phyloP scores from a whole-genome alignment of 2,329 filamentous ascomycete genomes.

The Xenoacremonium recifei region DNA sequence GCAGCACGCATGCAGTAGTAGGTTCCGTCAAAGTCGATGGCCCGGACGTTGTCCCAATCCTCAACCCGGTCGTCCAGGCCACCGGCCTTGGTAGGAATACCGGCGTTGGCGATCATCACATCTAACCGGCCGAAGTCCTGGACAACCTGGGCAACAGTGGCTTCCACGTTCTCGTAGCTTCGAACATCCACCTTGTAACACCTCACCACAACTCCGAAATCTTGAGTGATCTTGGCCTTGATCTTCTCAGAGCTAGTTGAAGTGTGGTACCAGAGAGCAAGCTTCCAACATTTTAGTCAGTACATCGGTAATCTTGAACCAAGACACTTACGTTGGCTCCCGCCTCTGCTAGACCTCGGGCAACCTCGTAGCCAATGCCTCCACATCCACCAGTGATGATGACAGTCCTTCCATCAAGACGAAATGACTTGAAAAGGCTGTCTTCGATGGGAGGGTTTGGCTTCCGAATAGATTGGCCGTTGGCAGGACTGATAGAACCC shows the following conservation, averaged over 20 bases:
- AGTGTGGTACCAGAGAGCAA: conserved; percentile 15
- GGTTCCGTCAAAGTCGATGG: conserved; percentile 31
- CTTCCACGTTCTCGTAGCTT: conserved; percentile 22
- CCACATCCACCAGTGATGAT: conserved; percentile 17
- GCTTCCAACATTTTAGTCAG: conserved; percentile 4
- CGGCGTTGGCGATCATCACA: conserved; percentile 35
- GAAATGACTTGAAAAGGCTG: conserved; percentile 16
- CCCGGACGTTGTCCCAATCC: conserved; percentile 29
- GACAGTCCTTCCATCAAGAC: conserved; percentile 15
- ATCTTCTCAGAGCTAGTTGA: conserved; percentile 8
- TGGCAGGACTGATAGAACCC: too few relatives aligned
- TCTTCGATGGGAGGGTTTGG: conserved; percentile 22
- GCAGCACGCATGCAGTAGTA: conserved; percentile 34
- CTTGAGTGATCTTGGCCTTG: conserved; percentile 8
- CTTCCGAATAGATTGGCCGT: conserved; percentile 17
- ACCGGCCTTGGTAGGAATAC: conserved; percentile 31
- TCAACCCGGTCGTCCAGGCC: conserved; percentile 29
- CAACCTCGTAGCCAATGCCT: conserved; percentile 14
- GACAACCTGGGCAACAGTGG: conserved; percentile 27
- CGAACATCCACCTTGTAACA: conserved; percentile 18
- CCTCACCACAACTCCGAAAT: conserved; percentile 16
- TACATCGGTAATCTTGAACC: not conserved
- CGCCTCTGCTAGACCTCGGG: conserved; percentile 14
- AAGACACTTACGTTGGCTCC: conserved; percentile 12
- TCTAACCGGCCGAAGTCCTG: conserved; percentile 33